Evolutionary conservation across 805 yeast genomes (phyloP).

Genomic region (Teunomyces lycoperdinae): DNA sequence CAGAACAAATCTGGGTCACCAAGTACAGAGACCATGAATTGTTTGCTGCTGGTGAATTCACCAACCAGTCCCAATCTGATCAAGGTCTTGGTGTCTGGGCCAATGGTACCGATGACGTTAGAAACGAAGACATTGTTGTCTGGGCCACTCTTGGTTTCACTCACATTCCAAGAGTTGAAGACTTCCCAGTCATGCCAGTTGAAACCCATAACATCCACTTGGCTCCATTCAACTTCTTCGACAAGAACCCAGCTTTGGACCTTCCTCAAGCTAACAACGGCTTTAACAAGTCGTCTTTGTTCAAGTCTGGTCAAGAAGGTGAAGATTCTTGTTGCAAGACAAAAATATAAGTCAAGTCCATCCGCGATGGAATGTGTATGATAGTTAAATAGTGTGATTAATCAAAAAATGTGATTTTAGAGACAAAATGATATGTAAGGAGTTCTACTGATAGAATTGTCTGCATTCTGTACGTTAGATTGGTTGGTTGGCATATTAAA

Average conservation of each 20-base stretch:
- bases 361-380: background rate
- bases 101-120: slow-evolving; percentile 60
- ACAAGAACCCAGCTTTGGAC: slow-evolving; percentile 74
- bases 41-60: slow-evolving; percentile 82
- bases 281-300: slow-evolving; percentile 61
- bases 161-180: slow-evolving; percentile 79
- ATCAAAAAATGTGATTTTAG: background rate
- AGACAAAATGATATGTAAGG: background rate
- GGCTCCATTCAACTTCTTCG: slow-evolving; percentile 72
- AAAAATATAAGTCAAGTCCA: slow-evolving; percentile 20
- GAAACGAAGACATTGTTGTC: slow-evolving; percentile 72
- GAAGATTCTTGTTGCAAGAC: slow-evolving; percentile 36
- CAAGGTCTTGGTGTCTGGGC: slow-evolving; percentile 74
- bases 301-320: slow-evolving; percentile 19
- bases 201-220: slow-evolving; percentile 67
- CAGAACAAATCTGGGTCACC: slow-evolving; percentile 80
- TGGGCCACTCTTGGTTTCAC: slow-evolving; percentile 84
- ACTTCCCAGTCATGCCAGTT: slow-evolving; percentile 88
- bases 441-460: too few relatives aligned
- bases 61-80: slow-evolving; percentile 72
- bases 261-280: slow-evolving; percentile 67
- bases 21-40: slow-evolving; percentile 70
- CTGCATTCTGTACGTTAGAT: too few relatives aligned
- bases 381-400: background rate
- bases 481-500: too few relatives aligned